A percentile compares a stretch with the other conserved stretches of the same genome.
Evolutionary conservation across 2,329 filamentous ascomycete genomes (phyloP).

Genomic region (Nemania abortiva): DNA sequence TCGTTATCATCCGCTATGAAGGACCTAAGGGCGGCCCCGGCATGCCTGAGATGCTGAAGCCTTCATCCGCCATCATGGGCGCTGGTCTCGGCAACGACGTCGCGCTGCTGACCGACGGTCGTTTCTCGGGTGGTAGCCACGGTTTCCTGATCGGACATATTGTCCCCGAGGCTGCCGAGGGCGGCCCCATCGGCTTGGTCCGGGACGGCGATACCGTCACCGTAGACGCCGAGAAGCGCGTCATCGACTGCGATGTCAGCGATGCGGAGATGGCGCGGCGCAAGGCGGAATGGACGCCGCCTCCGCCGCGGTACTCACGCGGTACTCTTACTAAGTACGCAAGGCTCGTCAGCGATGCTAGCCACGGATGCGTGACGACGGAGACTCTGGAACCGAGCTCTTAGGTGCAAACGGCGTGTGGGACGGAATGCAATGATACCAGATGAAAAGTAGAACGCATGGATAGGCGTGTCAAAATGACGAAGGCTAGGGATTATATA

Average conservation of each 20-base stretch:
- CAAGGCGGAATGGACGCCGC: slow-evolving; percentile 71
- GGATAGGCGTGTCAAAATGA: slow-evolving; percentile 10
- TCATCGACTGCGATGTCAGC: slow-evolving; percentile 75
- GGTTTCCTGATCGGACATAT: slow-evolving; percentile 91
- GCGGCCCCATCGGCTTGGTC: slow-evolving; percentile 87
- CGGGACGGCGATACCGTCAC: slow-evolving; percentile 82
- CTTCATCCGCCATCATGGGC: slow-evolving; percentile 93
- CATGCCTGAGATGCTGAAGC: slow-evolving; percentile 96
- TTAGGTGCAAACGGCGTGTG: background rate
- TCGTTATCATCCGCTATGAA: slow-evolving; percentile 92
- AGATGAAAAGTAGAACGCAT: slow-evolving; percentile 9
- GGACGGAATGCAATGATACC: slow-evolving; percentile 25
- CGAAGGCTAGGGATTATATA: slow-evolving; percentile 1
- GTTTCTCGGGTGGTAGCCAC: slow-evolving; percentile 85
- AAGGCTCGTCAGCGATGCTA: slow-evolving; percentile 67
- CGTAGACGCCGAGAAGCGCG: slow-evolving; percentile 82
- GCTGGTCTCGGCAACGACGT: slow-evolving; percentile 83
- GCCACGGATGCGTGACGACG: slow-evolving; percentile 68
- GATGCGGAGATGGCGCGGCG: slow-evolving; percentile 73
- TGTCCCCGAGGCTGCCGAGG: slow-evolving; percentile 86
- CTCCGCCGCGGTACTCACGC: slow-evolving; percentile 67
- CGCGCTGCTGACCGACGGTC: slow-evolving; percentile 78
- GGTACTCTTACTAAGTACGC: slow-evolving; percentile 81
- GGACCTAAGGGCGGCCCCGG: slow-evolving; percentile 93
- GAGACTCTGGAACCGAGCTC: slow-evolving; percentile 24